These are phyloP conservation scores for Alternaria longipes DNA, from an alignment of 2,329 filamentous ascomycete genomes.

Conservation along the genomic window DNA sequence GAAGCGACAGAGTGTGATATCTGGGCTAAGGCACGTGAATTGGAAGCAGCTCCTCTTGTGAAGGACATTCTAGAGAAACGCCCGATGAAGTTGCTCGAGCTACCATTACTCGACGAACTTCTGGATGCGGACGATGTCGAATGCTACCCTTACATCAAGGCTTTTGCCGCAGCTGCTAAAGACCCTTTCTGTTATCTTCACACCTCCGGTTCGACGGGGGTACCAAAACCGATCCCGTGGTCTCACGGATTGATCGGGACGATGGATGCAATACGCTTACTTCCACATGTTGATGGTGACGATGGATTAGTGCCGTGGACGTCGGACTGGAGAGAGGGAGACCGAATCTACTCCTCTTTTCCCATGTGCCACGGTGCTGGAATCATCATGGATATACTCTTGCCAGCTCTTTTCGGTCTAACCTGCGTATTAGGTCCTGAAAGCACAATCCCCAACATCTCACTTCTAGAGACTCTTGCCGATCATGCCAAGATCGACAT, in stretches of 20 bases:
- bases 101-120: slow-evolving; percentile 26
- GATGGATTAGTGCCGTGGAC: slow-evolving; percentile 31
- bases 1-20: slow-evolving; percentile 28
- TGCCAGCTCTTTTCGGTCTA: slow-evolving; percentile 50
- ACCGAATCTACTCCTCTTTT: slow-evolving; percentile 43
- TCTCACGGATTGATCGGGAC: slow-evolving; percentile 47
- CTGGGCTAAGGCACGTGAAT: slow-evolving; percentile 25
- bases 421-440: slow-evolving; percentile 51
- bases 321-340: slow-evolving; percentile 31
- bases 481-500: slow-evolving; percentile 46
- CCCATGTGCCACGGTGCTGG: slow-evolving; percentile 53
- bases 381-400: slow-evolving; percentile 55
- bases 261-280: slow-evolving; percentile 51
- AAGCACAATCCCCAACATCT: slow-evolving; percentile 49
- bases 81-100: slow-evolving; percentile 22
- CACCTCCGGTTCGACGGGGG: slow-evolving; percentile 49
- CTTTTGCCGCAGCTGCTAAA: slow-evolving; percentile 30
- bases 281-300: slow-evolving; percentile 46
- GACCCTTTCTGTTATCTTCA: slow-evolving; percentile 45
- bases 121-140: slow-evolving; percentile 17
- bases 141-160: slow-evolving; percentile 25
- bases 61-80: slow-evolving; percentile 18
- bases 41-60: slow-evolving; percentile 15
- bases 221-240: slow-evolving; percentile 48
- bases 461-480: slow-evolving; percentile 46